phyloP scores from a whole-genome alignment of 1,139 yeast species.

The Blastobotrys malaysiensis region DNA sequence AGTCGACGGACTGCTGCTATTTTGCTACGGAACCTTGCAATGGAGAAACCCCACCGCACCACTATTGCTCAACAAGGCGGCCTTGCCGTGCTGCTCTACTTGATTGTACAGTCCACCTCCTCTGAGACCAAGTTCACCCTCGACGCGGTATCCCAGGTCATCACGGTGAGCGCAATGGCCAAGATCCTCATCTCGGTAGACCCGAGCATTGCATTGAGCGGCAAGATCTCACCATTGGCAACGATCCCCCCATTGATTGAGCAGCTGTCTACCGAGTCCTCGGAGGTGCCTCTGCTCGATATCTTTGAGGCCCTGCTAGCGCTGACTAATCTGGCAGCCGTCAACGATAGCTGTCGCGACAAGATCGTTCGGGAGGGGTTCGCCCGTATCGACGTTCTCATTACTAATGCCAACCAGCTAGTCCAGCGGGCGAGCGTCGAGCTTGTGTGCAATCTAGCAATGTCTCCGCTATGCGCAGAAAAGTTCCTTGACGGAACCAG shows the following conservation, averaged over 20 bases:
- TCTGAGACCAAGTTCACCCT: slow-evolving; percentile 5
- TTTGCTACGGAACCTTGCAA: slow-evolving; percentile 32
- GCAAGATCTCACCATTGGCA: slow-evolving; percentile 30
- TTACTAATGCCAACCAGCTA: slow-evolving; percentile 32
- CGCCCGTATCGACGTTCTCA: slow-evolving; percentile 35
- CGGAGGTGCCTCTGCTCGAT: slow-evolving; percentile 34
- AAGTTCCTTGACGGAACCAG: slow-evolving; percentile 32
- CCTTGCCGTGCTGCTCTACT: slow-evolving; percentile 30
- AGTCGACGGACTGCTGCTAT: slow-evolving; percentile 27
- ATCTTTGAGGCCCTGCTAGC: slow-evolving; percentile 45
- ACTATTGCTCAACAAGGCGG: slow-evolving; percentile 35
- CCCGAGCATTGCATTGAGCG: slow-evolving; percentile 34
- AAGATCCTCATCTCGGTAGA: slow-evolving; percentile 34
- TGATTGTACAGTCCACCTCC: slow-evolving; percentile 21
- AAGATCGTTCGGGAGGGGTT: slow-evolving; percentile 36
- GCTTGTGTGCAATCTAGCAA: slow-evolving; percentile 37
- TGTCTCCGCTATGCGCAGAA: slow-evolving; percentile 34
- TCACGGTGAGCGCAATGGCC: slow-evolving; percentile 34
- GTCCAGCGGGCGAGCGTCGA: slow-evolving; percentile 37
- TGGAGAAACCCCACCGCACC: slow-evolving; percentile 28
- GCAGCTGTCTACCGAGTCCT: slow-evolving; percentile 24
- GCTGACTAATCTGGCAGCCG: slow-evolving; percentile 44
- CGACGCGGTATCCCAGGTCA: slow-evolving; percentile 17
- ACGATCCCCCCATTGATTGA: slow-evolving; percentile 31
- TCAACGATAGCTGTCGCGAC: slow-evolving; percentile 34